Conservation (phyloP, 371 early-diverging fungal species). For the Fennellomyces sp. region DNA sequence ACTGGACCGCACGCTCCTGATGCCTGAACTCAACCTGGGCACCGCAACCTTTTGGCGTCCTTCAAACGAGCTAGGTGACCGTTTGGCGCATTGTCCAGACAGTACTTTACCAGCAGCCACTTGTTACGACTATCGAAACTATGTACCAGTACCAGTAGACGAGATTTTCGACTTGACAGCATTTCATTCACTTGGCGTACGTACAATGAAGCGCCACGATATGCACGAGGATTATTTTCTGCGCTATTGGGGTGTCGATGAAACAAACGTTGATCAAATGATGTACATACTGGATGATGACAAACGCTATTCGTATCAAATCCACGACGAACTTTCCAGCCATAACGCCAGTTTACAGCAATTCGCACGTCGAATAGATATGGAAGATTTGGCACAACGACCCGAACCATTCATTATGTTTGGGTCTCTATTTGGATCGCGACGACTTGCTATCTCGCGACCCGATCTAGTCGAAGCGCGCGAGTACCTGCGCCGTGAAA, state of each 20-base stretch:
- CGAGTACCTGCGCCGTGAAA: constrained; percentile 11
- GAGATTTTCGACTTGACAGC: constrained; percentile 36
- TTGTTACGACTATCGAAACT: constrained; percentile 43
- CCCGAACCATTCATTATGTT: constrained; percentile 33
- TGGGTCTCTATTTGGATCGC: constrained; percentile 34
- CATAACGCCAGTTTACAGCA: constrained; percentile 6
- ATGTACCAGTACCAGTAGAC: constrained; percentile 39
- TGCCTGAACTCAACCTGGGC: constrained; percentile 51
- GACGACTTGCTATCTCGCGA: constrained; percentile 14
- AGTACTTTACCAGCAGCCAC: constrained; percentile 4
- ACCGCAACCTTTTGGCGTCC: constrained; percentile 36
- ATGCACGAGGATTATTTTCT: constrained; percentile 24
- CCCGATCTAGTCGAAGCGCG: constrained; percentile 9
- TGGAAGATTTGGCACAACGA: constrained; percentile 19
- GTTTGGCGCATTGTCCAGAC: constrained; percentile 17
- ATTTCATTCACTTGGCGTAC: constrained; percentile 15
- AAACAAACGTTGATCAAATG: neutral
- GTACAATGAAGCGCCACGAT: constrained; percentile 20
- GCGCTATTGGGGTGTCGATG: constrained; percentile 10
- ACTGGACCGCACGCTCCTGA: constrained; percentile 57
- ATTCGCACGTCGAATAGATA: constrained; percentile 11
- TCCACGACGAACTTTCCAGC: constrained; percentile 19
- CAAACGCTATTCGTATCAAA: constrained; percentile 31
- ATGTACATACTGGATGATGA: constrained; percentile 24
- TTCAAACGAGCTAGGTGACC: constrained; percentile 9